Evolutionary conservation across 2,329 filamentous ascomycete genomes (phyloP).

Genomic region (Pseudogymnoascus sp.): DNA sequence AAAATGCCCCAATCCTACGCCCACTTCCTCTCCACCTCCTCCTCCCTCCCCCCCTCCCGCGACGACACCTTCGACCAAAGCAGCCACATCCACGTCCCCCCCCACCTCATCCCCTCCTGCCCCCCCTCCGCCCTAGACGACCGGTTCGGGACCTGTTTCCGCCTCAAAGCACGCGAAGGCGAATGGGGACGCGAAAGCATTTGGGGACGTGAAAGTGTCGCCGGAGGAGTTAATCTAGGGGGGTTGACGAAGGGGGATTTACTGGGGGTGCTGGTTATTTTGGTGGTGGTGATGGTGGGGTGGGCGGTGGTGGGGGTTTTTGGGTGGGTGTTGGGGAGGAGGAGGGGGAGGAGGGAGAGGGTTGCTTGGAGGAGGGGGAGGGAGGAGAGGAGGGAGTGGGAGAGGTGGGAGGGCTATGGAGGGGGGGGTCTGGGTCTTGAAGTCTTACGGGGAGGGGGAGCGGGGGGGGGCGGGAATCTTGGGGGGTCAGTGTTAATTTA

Average conservation of each 20-base stretch:
- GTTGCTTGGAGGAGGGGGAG: too few relatives aligned
- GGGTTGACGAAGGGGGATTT: not conserved
- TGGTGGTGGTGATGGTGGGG: not conserved
- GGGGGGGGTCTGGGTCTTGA: too few relatives aligned
- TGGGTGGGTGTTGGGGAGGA: not conserved
- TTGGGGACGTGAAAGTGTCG: not conserved
- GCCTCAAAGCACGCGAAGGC: not conserved
- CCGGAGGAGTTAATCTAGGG: not conserved
- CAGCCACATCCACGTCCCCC: not conserved
- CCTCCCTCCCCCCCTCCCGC: not conserved
- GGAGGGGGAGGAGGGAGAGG: not conserved
- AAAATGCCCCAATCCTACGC: not conserved
- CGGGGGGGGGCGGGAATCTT: not conserved
- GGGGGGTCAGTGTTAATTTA: not conserved
- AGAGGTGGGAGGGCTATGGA: too few relatives aligned
- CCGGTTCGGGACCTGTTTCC: not conserved
- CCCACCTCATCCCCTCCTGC: not conserved
- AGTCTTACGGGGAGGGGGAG: too few relatives aligned
- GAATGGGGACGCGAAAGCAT: not conserved
- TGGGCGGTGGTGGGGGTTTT: not conserved
- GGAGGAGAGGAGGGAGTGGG: too few relatives aligned
- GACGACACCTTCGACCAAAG: not conserved
- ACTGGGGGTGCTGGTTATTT: not conserved
- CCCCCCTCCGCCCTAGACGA: not conserved
- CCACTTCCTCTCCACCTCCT: not conserved